Percentiles rank a stretch among this genome's conserved stretches.
phyloP scores from a whole-genome alignment of 768 basidiomycete genomes.

The Russula ochroleuca region DNA sequence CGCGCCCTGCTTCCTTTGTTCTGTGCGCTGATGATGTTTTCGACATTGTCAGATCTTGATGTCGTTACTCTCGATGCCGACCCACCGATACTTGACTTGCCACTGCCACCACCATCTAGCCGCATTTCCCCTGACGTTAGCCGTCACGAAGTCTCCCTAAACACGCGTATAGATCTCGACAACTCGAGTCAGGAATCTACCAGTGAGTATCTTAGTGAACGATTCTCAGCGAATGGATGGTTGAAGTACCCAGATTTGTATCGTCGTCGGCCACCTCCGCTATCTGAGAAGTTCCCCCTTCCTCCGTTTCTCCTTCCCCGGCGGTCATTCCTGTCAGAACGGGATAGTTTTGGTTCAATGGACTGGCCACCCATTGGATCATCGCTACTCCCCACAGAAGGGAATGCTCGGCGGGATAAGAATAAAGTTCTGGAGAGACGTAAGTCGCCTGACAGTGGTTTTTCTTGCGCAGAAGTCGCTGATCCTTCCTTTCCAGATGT shows the following conservation, averaged over 20 bases:
- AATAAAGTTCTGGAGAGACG: not conserved
- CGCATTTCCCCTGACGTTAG: too few relatives aligned
- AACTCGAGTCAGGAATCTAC: not conserved
- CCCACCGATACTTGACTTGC: not conserved
- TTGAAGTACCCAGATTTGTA: not conserved
- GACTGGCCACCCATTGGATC: conserved; percentile 22
- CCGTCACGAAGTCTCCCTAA: too few relatives aligned
- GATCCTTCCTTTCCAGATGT: not conserved
- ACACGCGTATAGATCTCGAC: too few relatives aligned
- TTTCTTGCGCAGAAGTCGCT: not conserved
- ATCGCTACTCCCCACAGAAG: not conserved
- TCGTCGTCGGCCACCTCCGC: too few relatives aligned
- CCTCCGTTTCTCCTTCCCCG: not conserved
- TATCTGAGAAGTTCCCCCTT: not conserved
- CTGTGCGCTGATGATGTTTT: not conserved
- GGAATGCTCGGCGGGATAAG: not conserved
- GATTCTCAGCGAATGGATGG: not conserved
- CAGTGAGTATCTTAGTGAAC: not conserved
- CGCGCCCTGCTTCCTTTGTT: too few relatives aligned
- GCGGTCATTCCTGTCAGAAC: not conserved
- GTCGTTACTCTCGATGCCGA: not conserved
- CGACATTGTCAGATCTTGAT: not conserved
- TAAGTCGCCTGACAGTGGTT: not conserved
- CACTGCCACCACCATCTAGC: not conserved
- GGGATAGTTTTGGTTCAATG: not conserved